These are phyloP conservation scores for Penicillium longicatenatum DNA, from an alignment of 495 filamentous ascomycete species.

Conservation along the genomic window DNA sequence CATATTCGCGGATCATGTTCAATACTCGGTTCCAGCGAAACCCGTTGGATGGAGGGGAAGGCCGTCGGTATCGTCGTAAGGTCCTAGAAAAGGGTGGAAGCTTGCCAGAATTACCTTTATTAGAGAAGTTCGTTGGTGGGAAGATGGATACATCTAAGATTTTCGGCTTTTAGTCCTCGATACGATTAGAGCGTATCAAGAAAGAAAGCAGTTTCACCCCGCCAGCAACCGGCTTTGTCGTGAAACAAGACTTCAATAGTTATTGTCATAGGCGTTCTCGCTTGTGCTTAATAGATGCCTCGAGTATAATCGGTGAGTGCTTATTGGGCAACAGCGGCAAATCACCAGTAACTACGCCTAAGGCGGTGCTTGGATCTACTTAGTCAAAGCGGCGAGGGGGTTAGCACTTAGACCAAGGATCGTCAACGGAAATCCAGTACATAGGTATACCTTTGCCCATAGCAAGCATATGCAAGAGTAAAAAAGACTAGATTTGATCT, in stretches of 20 bases:
- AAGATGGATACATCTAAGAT: neutral
- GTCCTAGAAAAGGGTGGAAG: neutral
- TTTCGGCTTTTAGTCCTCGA: neutral
- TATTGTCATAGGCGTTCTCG: neutral
- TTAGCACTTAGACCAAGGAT: too few relatives aligned
- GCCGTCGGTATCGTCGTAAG: slow-evolving; percentile 1
- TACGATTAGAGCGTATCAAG: neutral
- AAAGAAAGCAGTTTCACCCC: too few relatives aligned
- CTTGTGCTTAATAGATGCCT: neutral
- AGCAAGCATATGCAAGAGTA: neutral
- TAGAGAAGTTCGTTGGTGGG: slow-evolving; percentile 3
- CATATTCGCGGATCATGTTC: slow-evolving; percentile 4
- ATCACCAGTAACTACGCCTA: too few relatives aligned
- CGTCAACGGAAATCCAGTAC: too few relatives aligned
- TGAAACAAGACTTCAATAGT: neutral
- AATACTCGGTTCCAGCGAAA: slow-evolving; percentile 2
- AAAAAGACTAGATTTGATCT: neutral
- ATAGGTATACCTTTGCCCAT: neutral
- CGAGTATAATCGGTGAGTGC: neutral
- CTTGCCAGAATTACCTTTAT: slow-evolving; percentile 1
- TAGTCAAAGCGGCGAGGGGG: too few relatives aligned
- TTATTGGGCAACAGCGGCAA: neutral
- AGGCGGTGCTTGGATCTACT: too few relatives aligned
- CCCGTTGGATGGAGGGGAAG: neutral
- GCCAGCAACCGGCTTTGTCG: too few relatives aligned